Conservation (phyloP, 106 monocot genomes). For the Dendrobium nobile region DNA sequence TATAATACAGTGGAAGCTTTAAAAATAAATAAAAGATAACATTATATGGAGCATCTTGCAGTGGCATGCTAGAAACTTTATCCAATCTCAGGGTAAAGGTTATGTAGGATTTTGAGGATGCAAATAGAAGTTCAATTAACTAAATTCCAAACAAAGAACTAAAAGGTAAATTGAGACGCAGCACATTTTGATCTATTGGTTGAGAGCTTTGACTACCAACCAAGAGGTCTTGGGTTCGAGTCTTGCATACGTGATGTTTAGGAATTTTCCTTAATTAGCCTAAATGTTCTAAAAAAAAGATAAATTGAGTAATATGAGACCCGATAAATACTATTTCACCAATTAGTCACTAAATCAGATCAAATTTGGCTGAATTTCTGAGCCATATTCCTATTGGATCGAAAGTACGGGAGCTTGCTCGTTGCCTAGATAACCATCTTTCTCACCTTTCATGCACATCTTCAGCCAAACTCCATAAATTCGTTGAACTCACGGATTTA, state of each 20-base stretch:
- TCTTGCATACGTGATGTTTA: too few relatives aligned
- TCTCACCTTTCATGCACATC: too few relatives aligned
- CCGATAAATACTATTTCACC: neutral
- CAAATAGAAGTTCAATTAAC: neutral
- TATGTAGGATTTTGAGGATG: neutral
- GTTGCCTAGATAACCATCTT: too few relatives aligned
- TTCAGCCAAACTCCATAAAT: too few relatives aligned
- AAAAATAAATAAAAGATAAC: neutral
- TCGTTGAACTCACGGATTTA: too few relatives aligned
- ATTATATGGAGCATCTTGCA: neutral
- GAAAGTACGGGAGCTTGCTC: too few relatives aligned
- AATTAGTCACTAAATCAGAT: neutral
- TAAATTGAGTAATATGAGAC: neutral
- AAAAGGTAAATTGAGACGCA: neutral
- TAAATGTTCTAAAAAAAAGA: too few relatives aligned
- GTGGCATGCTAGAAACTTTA: neutral
- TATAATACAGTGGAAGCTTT: neutral
- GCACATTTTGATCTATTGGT: too few relatives aligned
- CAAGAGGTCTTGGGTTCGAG: too few relatives aligned
- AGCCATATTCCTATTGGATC: neutral
- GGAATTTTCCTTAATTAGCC: too few relatives aligned
- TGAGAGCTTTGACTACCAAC: too few relatives aligned
- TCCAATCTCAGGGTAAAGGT: neutral
- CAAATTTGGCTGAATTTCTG: neutral
- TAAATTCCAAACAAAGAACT: neutral